Percentiles rank a stretch among this genome's conserved stretches.
These are phyloP conservation scores for Blastobotrys parvus DNA, from an alignment of 805 yeast species.

Conservation along the genomic window DNA sequence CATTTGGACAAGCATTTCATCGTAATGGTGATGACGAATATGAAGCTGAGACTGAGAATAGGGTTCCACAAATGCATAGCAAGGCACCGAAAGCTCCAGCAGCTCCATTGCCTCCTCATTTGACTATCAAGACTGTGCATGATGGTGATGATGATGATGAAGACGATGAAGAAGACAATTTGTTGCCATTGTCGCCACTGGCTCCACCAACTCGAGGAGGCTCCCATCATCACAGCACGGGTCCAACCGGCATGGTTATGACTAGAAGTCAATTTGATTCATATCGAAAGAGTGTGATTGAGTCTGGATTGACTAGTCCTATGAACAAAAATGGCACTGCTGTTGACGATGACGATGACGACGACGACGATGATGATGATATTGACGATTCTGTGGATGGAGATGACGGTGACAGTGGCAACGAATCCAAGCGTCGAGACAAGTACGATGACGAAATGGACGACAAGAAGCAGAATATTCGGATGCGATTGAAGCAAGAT, in stretches of 20 bases:
- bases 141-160: constrained; percentile 4
- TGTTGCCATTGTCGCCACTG: constrained; percentile 11
- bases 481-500: constrained; percentile 30
- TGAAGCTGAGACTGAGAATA: not conserved
- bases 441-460: constrained; percentile 15
- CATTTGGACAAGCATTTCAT: not conserved
- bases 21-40: not conserved
- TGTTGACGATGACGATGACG: constrained; percentile 9
- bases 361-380: constrained; percentile 9
- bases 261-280: constrained; percentile 23
- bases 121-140: not conserved
- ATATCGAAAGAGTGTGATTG: constrained; percentile 16
- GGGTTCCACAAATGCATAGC: not conserved
- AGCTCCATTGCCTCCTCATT: not conserved
- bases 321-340: not conserved
- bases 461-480: constrained; percentile 15
- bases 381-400: constrained; percentile 12
- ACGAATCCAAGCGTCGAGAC: constrained; percentile 7
- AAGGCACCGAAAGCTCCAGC: not conserved
- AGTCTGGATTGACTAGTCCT: constrained; percentile 3
- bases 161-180: constrained; percentile 15
- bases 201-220: constrained; percentile 8
- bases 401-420: constrained; percentile 11
- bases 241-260: constrained; percentile 17
- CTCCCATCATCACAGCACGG: constrained; percentile 3